Conservation (phyloP, 2,329 filamentous ascomycete genomes). For the Ophiobolus disseminans region DNA sequence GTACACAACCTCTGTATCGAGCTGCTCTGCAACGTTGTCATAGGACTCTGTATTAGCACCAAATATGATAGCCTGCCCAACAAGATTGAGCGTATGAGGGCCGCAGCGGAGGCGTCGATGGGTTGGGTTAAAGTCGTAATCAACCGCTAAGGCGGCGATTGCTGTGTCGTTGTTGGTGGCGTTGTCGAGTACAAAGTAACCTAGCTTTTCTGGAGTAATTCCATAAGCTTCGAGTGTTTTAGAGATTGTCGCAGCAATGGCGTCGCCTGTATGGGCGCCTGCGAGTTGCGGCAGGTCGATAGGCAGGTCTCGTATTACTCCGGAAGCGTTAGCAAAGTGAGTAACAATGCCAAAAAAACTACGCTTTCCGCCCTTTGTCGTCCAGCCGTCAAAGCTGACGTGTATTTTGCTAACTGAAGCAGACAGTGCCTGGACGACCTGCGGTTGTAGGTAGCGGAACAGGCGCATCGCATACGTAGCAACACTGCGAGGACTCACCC, state of each 20-base stretch:
- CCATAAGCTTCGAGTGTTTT: not conserved
- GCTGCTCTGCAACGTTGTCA: not conserved
- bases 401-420: conserved; percentile 4
- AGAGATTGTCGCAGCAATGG: conserved; percentile 1
- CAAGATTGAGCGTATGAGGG: conserved; percentile 1
- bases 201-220: not conserved
- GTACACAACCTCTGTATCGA: not conserved
- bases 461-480: not conserved
- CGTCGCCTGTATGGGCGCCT: conserved; percentile 2
- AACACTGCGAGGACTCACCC: not conserved
- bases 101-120: not conserved
- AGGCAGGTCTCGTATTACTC: conserved; percentile 6
- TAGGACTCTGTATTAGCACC: not conserved
- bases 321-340: conserved; percentile 4
- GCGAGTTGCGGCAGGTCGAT: conserved; percentile 3
- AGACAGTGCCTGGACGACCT: not conserved
- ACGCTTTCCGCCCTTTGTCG: not conserved
- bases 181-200: conserved; percentile 11
- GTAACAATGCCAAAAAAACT: conserved; percentile 5
- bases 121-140: not conserved
- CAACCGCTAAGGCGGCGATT: not conserved
- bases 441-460: not conserved
- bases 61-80: not conserved
- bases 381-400: not conserved
- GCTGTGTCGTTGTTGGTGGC: conserved; percentile 1